Percentiles rank a stretch among this genome's conserved stretches.
Evolutionary conservation across 306 rosid genomes (phyloP).

Genomic region (Sphenostylis stenocarpa): DNA sequence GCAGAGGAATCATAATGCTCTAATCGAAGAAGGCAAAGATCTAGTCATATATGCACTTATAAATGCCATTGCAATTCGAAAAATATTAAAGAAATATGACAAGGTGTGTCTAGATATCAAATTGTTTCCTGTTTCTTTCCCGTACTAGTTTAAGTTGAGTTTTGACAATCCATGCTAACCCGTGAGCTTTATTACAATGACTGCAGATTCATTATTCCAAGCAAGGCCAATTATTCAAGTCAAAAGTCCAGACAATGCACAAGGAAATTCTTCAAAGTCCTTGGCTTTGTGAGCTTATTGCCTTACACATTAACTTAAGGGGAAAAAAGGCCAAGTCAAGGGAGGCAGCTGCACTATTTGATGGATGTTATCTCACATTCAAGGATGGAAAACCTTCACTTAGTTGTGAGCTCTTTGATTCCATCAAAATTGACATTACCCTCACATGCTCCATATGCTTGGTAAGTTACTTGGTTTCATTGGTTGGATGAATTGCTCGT

Average conservation of each 20-base stretch:
- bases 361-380: constrained; percentile 60
- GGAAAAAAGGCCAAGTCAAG: constrained; percentile 43
- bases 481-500: not conserved
- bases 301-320: constrained; percentile 77
- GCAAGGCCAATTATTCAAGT: constrained; percentile 92
- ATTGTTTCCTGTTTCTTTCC: not conserved
- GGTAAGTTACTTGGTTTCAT: constrained; percentile 51
- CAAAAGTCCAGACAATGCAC: constrained; percentile 79
- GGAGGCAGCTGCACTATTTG: constrained; percentile 47
- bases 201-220: constrained; percentile 88
- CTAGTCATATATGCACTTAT: constrained; percentile 83
- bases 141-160: not conserved
- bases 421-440: constrained; percentile 70
- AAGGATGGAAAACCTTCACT: constrained; percentile 80
- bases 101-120: constrained; percentile 52
- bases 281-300: constrained; percentile 88
- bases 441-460: constrained; percentile 91
- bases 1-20: constrained; percentile 40
- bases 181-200: not conserved
- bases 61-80: constrained; percentile 76
- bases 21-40: constrained; percentile 72
- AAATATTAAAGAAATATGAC: constrained; percentile 88
- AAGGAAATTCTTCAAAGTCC: constrained; percentile 95
- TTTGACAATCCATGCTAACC: not conserved
- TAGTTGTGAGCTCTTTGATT: constrained; percentile 70